Percentiles rank a stretch among this genome's conserved stretches.
Evolutionary conservation across 2,329 filamentous ascomycete species (phyloP).

Genomic region (Penicillium sp.): DNA sequence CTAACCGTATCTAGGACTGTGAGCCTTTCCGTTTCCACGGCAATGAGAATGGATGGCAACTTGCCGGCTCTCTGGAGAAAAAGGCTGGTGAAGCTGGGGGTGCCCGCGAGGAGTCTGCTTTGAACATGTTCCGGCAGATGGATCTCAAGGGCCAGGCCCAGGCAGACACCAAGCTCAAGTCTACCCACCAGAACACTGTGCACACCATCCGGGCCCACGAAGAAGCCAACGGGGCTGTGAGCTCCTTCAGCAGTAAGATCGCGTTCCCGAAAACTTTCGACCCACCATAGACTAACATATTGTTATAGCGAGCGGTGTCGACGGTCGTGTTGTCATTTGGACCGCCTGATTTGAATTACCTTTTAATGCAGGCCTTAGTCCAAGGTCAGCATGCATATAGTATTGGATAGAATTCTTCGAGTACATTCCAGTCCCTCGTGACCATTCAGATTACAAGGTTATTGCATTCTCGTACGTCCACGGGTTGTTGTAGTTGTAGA

Average conservation of each 20-base stretch:
- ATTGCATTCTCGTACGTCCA: neutral
- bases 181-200: conserved; percentile 95
- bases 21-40: conserved; percentile 90
- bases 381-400: neutral
- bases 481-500: neutral
- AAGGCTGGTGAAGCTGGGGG: conserved; percentile 62
- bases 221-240: conserved; percentile 61
- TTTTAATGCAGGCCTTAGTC: neutral
- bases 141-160: conserved; percentile 90
- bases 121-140: conserved; percentile 99
- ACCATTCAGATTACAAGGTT: neutral
- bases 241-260: conserved; percentile 79
- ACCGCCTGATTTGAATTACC: conserved; percentile 46
- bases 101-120: conserved; percentile 78
- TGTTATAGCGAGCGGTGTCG: conserved; percentile 70
- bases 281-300: conserved; percentile 18
- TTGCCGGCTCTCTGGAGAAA: conserved; percentile 75
- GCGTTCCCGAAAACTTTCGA: neutral
- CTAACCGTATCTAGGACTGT: conserved; percentile 51
- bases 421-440: neutral
- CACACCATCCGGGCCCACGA: conserved; percentile 78
- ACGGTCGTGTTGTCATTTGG: conserved; percentile 81
- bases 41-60: conserved; percentile 74
- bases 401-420: neutral
- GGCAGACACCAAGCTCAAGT: conserved; percentile 92